A percentile compares a stretch with the other conserved stretches of the same genome.
phyloP scores from a whole-genome alignment of 768 basidiomycete genomes.

The Tephrocybe rancida region DNA sequence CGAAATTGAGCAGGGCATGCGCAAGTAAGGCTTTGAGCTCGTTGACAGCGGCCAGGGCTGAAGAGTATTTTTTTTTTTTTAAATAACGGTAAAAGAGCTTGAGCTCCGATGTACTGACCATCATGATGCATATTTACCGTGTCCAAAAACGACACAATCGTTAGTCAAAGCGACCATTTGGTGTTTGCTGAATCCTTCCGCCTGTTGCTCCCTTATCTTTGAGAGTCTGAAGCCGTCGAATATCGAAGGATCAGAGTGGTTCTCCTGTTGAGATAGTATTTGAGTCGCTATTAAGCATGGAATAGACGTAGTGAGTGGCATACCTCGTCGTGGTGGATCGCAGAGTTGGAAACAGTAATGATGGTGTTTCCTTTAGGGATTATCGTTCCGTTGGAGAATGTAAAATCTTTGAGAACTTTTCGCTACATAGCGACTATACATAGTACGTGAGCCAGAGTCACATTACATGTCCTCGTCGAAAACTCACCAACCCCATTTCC shows the following conservation, averaged over 20 bases:
- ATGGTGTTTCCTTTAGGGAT: conserved; percentile 26
- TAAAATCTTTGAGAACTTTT: conserved; percentile 21
- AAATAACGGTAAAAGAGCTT: background rate
- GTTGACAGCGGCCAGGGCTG: conserved; percentile 41
- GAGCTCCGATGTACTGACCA: background rate
- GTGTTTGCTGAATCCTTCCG: conserved; percentile 18
- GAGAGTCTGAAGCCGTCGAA: conserved; percentile 44
- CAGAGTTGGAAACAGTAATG: conserved; percentile 11
- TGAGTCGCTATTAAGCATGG: too few species aligned
- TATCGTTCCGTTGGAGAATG: conserved; percentile 27
- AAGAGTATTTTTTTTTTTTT: conserved; percentile 2
- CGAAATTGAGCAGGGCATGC: conserved; percentile 37
- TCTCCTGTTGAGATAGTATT: conserved; percentile 9
- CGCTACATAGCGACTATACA: conserved; percentile 20
- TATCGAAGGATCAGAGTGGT: conserved; percentile 15
- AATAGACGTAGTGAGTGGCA: too few species aligned
- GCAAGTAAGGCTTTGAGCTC: conserved; percentile 40
- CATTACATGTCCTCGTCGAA: background rate
- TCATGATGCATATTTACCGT: conserved; percentile 13
- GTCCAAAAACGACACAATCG: conserved; percentile 9
- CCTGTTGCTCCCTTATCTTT: conserved; percentile 25
- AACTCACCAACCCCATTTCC: conserved; percentile 29
- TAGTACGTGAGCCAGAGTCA: background rate
- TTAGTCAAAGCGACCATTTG: conserved; percentile 11
- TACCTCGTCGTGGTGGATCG: conserved; percentile 14